Conservation (phyloP, 495 filamentous ascomycete genomes). For the Aspergillus egyptiacus region DNA sequence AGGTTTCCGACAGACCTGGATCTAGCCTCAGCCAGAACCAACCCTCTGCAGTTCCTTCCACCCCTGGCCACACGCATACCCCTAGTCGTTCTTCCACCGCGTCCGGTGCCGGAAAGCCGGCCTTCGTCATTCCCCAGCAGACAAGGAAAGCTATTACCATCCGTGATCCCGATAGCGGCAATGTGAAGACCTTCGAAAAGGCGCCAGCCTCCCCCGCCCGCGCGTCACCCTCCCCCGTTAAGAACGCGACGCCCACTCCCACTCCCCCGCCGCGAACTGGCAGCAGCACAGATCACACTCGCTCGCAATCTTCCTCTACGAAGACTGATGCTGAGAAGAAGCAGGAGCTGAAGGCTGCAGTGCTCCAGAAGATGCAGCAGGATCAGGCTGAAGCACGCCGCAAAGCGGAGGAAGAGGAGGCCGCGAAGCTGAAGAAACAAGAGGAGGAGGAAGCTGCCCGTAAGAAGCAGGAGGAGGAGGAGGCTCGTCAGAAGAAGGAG, state of each 20-base stretch:
- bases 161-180: constrained; percentile 69
- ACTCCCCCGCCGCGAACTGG: constrained; percentile 54
- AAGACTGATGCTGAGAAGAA: constrained; percentile 69
- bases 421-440: constrained; percentile 40
- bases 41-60: constrained; percentile 52
- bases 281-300: constrained; percentile 51
- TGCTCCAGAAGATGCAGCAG: constrained; percentile 55
- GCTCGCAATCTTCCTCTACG: constrained; percentile 51
- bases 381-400: constrained; percentile 49
- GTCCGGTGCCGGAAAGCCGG: constrained; percentile 41
- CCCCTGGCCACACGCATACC: constrained; percentile 53
- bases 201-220: constrained; percentile 50
- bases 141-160: constrained; percentile 71
- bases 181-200: constrained; percentile 53
- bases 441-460: constrained; percentile 32
- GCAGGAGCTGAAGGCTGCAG: constrained; percentile 60
- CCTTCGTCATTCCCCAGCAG: constrained; percentile 48
- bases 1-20: constrained; percentile 72
- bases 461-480: constrained; percentile 25
- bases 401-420: constrained; percentile 44
- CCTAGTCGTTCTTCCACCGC: constrained; percentile 52
- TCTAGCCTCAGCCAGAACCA: constrained; percentile 70
- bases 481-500: constrained; percentile 20
- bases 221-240: constrained; percentile 51
- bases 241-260: constrained; percentile 57